Evolutionary conservation across 345 rosid genomes (phyloP).

Genomic region (Camelina neglecta): DNA sequence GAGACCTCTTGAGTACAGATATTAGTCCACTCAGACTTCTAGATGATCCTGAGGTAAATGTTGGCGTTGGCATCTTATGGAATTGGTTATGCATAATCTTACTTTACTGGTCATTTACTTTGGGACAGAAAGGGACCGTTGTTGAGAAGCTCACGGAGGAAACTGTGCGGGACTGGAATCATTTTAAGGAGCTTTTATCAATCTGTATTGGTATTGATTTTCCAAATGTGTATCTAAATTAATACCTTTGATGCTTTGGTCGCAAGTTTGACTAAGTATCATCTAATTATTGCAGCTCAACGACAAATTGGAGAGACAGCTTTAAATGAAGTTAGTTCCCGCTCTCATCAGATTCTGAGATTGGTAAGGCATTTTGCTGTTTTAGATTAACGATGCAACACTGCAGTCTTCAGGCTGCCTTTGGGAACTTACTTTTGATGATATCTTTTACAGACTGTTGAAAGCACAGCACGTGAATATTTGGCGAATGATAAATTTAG

Average conservation of each 20-base stretch:
- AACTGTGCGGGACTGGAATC: slow-evolving; percentile 70
- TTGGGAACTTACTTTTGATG: slow-evolving; percentile 17
- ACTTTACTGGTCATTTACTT: slow-evolving; percentile 36
- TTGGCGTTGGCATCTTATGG: slow-evolving; percentile 39
- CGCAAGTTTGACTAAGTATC: slow-evolving; percentile 7
- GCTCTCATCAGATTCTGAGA: slow-evolving; percentile 96
- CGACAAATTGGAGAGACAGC: slow-evolving; percentile 95
- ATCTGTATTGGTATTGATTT: slow-evolving; percentile 67
- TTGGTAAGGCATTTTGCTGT: slow-evolving; percentile 58
- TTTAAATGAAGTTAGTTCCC: slow-evolving; percentile 89
- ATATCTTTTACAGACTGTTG: slow-evolving; percentile 65
- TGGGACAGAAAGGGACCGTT: slow-evolving; percentile 78
- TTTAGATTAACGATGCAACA: background rate
- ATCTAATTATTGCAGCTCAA: slow-evolving; percentile 69
- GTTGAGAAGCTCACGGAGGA: slow-evolving; percentile 91
- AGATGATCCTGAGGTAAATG: slow-evolving; percentile 90
- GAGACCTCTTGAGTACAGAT: slow-evolving; percentile 82
- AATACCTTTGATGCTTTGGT: slow-evolving; percentile 26
- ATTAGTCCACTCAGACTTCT: slow-evolving; percentile 79
- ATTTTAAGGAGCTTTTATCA: slow-evolving; percentile 76
- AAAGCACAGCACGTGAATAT: slow-evolving; percentile 74
- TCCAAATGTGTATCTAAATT: slow-evolving; percentile 1
- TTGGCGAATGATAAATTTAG: slow-evolving; percentile 68
- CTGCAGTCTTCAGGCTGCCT: slow-evolving; percentile 24
- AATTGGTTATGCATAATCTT: slow-evolving; percentile 29